Evolutionary conservation across 345 rosid species (phyloP).

Genomic region (Microcos paniculata): DNA sequence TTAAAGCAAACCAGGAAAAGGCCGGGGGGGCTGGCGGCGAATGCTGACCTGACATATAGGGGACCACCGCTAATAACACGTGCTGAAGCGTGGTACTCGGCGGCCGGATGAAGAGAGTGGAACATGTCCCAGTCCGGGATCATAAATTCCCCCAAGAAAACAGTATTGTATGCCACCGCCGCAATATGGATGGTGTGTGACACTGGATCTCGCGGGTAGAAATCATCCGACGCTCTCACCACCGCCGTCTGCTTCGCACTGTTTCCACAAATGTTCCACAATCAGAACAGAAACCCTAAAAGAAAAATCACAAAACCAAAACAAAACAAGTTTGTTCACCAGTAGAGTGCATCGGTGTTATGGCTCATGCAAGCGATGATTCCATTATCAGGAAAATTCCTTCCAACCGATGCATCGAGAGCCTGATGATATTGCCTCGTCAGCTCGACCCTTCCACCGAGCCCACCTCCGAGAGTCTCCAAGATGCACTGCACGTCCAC

Average conservation of each 20-base stretch:
- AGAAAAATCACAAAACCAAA: neutral
- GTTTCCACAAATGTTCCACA: constrained; percentile 11
- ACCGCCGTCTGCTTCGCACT: constrained; percentile 96
- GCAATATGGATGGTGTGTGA: constrained; percentile 95
- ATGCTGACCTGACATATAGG: constrained; percentile 69
- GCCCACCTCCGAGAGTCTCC: constrained; percentile 80
- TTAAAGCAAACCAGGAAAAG: neutral
- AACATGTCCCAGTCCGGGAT: constrained; percentile 99
- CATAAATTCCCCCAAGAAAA: constrained; percentile 91
- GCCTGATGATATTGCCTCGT: constrained; percentile 88
- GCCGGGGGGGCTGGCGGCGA: neutral
- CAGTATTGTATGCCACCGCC: constrained; percentile 81
- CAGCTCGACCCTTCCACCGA: constrained; percentile 86
- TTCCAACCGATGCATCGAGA: constrained; percentile 76
- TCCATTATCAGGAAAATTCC: constrained; percentile 84
- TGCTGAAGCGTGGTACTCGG: constrained; percentile 93
- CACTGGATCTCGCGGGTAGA: constrained; percentile 84
- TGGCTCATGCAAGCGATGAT: constrained; percentile 98
- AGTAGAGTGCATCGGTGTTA: constrained; percentile 89
- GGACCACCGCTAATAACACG: constrained; percentile 96
- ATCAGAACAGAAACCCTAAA: neutral
- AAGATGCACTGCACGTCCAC: constrained; percentile 89
- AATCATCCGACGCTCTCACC: constrained; percentile 93
- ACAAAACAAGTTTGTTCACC: constrained; percentile 34
- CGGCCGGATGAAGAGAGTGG: constrained; percentile 87